Evolutionary conservation across 164 flowering plant species (phyloP).

Genomic region (Stephania japonica): DNA sequence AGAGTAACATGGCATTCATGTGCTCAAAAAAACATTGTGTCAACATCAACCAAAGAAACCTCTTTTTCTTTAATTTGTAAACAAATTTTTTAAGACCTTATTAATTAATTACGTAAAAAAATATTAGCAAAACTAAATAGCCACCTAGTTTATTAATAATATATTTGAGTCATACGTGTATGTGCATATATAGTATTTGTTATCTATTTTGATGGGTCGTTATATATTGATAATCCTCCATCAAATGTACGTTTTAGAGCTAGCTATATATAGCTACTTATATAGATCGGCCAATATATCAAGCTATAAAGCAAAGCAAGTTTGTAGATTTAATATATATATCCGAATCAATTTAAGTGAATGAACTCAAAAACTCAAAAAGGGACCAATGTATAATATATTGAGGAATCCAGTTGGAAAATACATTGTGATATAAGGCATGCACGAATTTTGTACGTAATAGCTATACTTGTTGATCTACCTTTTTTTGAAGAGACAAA

Average conservation of each 20-base stretch:
- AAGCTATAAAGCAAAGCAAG: too few relatives aligned
- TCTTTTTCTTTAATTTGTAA: too few relatives aligned
- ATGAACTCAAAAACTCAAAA: background rate
- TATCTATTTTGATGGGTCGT: too few relatives aligned
- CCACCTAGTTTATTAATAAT: background rate
- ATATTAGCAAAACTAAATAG: background rate
- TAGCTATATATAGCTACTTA: too few relatives aligned
- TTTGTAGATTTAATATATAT: too few relatives aligned
- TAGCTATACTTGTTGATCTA: background rate
- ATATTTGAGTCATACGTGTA: too few relatives aligned
- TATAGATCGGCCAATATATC: too few relatives aligned
- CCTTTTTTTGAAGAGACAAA: background rate
- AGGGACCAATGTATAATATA: background rate
- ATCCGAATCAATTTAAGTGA: too few relatives aligned
- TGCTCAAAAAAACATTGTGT: conserved; percentile 29
- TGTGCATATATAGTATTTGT: background rate
- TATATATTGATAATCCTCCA: too few relatives aligned
- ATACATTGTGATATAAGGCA: background rate
- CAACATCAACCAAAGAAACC: conserved; percentile 20
- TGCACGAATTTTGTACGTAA: conserved; percentile 1
- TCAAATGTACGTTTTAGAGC: background rate
- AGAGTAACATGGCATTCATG: conserved; percentile 67
- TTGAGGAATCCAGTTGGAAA: too few relatives aligned
- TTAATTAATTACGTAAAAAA: too few relatives aligned
- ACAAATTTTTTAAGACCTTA: too few relatives aligned